Percentiles rank a stretch among this genome's conserved stretches.
Evolutionary conservation across 306 rosid species (phyloP).

Genomic region (Cucurbita ficifolia): DNA sequence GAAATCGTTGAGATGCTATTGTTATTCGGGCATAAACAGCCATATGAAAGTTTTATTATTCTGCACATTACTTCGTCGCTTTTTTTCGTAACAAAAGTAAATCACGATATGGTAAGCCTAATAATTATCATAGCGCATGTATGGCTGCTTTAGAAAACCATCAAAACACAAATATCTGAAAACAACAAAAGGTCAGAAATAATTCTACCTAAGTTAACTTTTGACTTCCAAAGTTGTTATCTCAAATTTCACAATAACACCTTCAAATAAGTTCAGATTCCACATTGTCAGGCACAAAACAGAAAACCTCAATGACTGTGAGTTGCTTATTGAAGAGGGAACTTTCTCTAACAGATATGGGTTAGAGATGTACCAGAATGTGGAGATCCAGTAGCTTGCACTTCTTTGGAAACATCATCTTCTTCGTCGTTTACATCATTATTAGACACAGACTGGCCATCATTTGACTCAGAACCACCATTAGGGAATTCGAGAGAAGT

Average conservation of each 20-base stretch:
- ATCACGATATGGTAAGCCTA: background rate
- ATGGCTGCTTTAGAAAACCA: background rate
- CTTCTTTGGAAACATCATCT: slow-evolving; percentile 41
- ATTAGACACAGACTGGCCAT: slow-evolving; percentile 61
- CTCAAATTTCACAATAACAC: background rate
- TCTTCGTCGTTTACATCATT: slow-evolving; percentile 59
- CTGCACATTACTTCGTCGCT: background rate
- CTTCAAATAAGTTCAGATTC: background rate
- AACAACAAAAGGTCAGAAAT: background rate
- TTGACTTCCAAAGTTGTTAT: background rate
- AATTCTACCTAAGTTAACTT: background rate
- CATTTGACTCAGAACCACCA: slow-evolving; percentile 72
- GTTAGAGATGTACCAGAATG: slow-evolving; percentile 41
- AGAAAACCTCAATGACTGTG: background rate
- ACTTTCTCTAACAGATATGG: background rate
- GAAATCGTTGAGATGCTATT: background rate
- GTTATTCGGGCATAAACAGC: background rate
- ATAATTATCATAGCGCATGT: background rate
- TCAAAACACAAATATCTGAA: too few relatives aligned
- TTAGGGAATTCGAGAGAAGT: slow-evolving; percentile 61
- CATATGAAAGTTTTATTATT: background rate
- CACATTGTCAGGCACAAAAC: background rate
- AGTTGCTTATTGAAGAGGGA: background rate
- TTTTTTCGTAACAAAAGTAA: background rate
- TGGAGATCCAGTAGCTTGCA: slow-evolving; percentile 34